phyloP scores from a whole-genome alignment of 1,284 basidiomycete species.

The Prillingera fragicola region DNA sequence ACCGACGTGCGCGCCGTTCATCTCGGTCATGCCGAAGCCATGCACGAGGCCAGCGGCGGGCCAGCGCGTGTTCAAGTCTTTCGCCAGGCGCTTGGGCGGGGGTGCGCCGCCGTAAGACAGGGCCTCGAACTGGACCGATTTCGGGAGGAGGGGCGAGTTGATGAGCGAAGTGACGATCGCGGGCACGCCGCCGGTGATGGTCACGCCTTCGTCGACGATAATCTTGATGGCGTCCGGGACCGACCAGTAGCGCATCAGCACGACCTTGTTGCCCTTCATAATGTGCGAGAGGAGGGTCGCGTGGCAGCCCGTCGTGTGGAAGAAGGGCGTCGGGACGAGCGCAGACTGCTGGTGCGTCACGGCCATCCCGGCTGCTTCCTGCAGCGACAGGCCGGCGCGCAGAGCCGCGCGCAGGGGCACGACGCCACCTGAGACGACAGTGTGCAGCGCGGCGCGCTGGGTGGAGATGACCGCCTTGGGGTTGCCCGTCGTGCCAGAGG shows the following conservation, averaged over 20 bases:
- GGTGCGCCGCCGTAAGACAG: slow-evolving; percentile 40
- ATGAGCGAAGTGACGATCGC: slow-evolving; percentile 23
- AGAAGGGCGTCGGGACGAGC: slow-evolving; percentile 34
- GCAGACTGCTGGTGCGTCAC: slow-evolving; percentile 12
- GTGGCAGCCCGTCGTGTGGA: slow-evolving; percentile 41
- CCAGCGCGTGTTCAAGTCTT: slow-evolving; percentile 23
- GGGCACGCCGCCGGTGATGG: slow-evolving; percentile 30
- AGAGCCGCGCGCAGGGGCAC: slow-evolving; percentile 27
- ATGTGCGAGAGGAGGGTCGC: slow-evolving; percentile 38
- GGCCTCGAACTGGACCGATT: slow-evolving; percentile 25
- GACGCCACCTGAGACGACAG: neutral
- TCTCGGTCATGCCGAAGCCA: slow-evolving; percentile 17
- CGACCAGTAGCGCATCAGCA: slow-evolving; percentile 28
- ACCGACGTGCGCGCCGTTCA: slow-evolving; percentile 6
- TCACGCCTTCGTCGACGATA: slow-evolving; percentile 27
- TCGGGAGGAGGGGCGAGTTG: slow-evolving; percentile 28
- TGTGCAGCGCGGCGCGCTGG: slow-evolving; percentile 9
- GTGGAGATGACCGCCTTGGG: neutral
- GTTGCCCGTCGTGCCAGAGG: neutral
- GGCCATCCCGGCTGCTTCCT: slow-evolving; percentile 28
- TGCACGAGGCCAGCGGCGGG: slow-evolving; percentile 21
- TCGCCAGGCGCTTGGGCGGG: slow-evolving; percentile 26
- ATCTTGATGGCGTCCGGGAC: slow-evolving; percentile 22
- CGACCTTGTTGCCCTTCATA: slow-evolving; percentile 33
- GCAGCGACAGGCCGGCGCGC: slow-evolving; percentile 23